Base-by-base conservation (phyloP, 1,284 basidiomycete species). In the Schizophyllum commune region DNA sequence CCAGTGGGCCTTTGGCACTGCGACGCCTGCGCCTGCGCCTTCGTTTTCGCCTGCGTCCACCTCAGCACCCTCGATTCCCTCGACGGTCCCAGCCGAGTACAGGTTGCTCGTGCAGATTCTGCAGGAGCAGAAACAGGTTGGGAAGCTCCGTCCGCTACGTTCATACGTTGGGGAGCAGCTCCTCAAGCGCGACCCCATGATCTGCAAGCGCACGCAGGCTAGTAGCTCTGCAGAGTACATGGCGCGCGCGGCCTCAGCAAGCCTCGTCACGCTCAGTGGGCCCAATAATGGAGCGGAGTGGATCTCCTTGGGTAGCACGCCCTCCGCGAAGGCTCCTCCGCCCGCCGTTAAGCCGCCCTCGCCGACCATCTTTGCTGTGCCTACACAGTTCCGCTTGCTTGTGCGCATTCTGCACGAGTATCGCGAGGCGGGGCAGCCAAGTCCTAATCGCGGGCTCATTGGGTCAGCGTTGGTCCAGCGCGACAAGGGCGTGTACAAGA, bases 401-500 rank as follows among this genome's bases (percentile, higher is more conserved):
- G 20, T 55, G 3, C 20, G 53, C 19, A 13, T 32, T 2, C 20
- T 21, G 27, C 27, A 21, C 3, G 27, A 55, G 13, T 21, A 21
- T 17, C 53, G 27, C 20, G 20, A 15, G 53, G 52, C 52, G 57
- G 61, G 51, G 39, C 60, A 57, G 59, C 34, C 57, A 60, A 61
- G 65, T 27, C 65, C 65, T 60, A 72, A 70, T 17, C 13, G 39
- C 39, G 39, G 39, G 8, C 39, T 65, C 8, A 59, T 75, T 1
- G 73, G 68, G 7, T 63, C 62, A 33, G 19, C 56, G 22, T 39
- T 76, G 32, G 20, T 52, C 17, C 58, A 47, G 39, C 39, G 60
- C 13, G 21, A 61, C 32, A 65, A 61, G 33, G 58, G 54, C 0
- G 66, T 72, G 6, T 77, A 78, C 55, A 54, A 61, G 57, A 62